Percentiles rank a stretch among this genome's conserved stretches.
Evolutionary conservation across 1,139 yeast genomes (phyloP).

Genomic region (Yamadazyma taylorii): DNA sequence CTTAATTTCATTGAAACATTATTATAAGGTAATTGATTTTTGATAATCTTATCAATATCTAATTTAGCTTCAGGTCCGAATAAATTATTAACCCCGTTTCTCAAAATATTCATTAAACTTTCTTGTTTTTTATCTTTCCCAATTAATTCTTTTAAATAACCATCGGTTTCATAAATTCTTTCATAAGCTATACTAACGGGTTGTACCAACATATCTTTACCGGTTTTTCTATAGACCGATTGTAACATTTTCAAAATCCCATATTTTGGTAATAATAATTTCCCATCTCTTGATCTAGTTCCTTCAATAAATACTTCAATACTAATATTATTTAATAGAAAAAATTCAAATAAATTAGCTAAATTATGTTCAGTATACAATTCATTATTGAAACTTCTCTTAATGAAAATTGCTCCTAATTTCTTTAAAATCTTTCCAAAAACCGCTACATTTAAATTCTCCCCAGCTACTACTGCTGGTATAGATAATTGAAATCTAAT

Average conservation of each 20-base stretch:
- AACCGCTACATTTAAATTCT: slow-evolving; percentile 63
- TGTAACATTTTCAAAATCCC: slow-evolving; percentile 58
- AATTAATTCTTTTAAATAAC: slow-evolving; percentile 58
- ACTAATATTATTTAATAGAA: slow-evolving; percentile 51
- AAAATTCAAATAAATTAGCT: slow-evolving; percentile 53
- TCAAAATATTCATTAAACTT: slow-evolving; percentile 36
- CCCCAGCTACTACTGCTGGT: slow-evolving; percentile 69
- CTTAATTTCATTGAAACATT: slow-evolving; percentile 19
- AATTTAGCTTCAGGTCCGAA: slow-evolving; percentile 10
- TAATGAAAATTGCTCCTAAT: slow-evolving; percentile 50
- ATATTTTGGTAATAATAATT: slow-evolving; percentile 61
- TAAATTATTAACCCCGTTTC: slow-evolving; percentile 36
- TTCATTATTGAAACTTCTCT: slow-evolving; percentile 48
- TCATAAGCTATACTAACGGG: slow-evolving; percentile 66
- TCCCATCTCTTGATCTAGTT: slow-evolving; percentile 67
- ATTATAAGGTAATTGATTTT: slow-evolving; percentile 11
- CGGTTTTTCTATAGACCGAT: slow-evolving; percentile 42
- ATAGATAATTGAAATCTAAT: slow-evolving; percentile 56
- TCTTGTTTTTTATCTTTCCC: slow-evolving; percentile 61
- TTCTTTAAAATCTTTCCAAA: slow-evolving; percentile 49
- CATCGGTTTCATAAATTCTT: slow-evolving; percentile 65
- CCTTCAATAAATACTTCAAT: slow-evolving; percentile 70
- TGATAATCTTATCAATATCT: slow-evolving; percentile 17
- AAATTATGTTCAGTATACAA: slow-evolving; percentile 58
- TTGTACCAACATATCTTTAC: slow-evolving; percentile 46